Evolutionary conservation across 2,329 filamentous ascomycete genomes (phyloP).

Genomic region (Tricladium varicosporioides): DNA sequence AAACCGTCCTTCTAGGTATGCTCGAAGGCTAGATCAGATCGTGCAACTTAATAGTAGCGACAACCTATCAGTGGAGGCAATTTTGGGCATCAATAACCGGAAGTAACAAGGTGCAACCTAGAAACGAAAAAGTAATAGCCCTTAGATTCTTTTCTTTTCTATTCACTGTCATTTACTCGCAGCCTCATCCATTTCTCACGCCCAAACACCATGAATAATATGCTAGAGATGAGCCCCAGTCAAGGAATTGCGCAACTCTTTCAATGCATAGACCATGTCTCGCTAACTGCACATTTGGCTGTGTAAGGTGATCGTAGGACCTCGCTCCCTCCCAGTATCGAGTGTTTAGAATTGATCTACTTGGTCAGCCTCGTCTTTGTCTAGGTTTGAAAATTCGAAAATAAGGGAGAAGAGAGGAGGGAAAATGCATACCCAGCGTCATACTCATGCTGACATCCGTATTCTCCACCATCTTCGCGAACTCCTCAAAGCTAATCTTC

Average conservation of each 20-base stretch:
- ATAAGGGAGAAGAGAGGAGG: background rate
- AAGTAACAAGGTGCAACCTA: too few relatives aligned
- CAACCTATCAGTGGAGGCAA: too few relatives aligned
- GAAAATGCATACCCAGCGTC: slow-evolving; percentile 58
- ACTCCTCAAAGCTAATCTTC: slow-evolving; percentile 99
- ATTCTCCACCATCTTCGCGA: slow-evolving; percentile 97
- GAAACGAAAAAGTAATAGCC: too few relatives aligned
- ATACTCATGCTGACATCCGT: slow-evolving; percentile 77
- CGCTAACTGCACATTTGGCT: background rate
- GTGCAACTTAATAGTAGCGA: too few relatives aligned
- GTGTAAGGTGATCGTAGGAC: background rate
- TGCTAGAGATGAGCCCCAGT: too few relatives aligned
- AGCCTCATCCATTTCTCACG: too few relatives aligned
- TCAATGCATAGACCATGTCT: background rate
- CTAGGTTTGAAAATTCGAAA: background rate
- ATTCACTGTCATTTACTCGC: background rate
- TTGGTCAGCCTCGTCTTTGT: too few relatives aligned
- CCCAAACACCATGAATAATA: too few relatives aligned
- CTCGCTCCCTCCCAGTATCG: background rate
- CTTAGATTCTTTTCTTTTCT: background rate
- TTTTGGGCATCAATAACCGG: too few relatives aligned
- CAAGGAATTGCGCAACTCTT: too few relatives aligned
- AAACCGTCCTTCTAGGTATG: too few relatives aligned
- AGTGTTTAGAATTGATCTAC: slow-evolving; percentile 30
- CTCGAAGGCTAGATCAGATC: too few relatives aligned